Conservation (phyloP, 208 protist genomes). For the Acanthamoeba polyphaga region DNA sequence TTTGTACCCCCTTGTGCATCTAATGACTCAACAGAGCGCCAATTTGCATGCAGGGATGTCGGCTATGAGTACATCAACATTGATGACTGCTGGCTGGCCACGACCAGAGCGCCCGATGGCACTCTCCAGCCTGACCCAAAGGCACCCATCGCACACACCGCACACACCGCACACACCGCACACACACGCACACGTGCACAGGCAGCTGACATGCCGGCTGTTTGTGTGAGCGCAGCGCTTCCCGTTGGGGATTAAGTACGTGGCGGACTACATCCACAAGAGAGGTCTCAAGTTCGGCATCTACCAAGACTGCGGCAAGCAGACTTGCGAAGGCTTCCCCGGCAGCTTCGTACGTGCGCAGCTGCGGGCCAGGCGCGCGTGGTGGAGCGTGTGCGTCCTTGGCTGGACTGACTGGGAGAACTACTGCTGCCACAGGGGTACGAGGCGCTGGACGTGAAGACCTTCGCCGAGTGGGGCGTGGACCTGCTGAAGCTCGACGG, state of each 20-base stretch:
- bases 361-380: background rate
- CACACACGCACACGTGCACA: too few relatives aligned
- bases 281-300: slow-evolving; percentile 77
- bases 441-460: slow-evolving; percentile 40
- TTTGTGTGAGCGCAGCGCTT: slow-evolving; percentile 39
- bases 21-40: background rate
- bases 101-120: slow-evolving; percentile 12
- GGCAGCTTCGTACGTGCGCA: slow-evolving; percentile 4
- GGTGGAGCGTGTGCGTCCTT: background rate
- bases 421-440: background rate
- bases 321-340: slow-evolving; percentile 48
- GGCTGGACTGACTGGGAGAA: too few relatives aligned
- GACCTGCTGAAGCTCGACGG: slow-evolving; percentile 66
- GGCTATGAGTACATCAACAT: slow-evolving; percentile 82
- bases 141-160: background rate
- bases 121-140: slow-evolving; percentile 63
- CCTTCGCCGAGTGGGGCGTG: slow-evolving; percentile 72
- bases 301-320: slow-evolving; percentile 66
- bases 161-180: background rate
- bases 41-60: background rate
- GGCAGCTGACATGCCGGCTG: background rate
- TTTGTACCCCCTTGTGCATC: background rate
- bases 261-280: slow-evolving; percentile 81
- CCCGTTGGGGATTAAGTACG: slow-evolving; percentile 70
- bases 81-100: slow-evolving; percentile 76